Conservation (phyloP, 1,284 basidiomycete species). For the Leccinum subrobustum region DNA sequence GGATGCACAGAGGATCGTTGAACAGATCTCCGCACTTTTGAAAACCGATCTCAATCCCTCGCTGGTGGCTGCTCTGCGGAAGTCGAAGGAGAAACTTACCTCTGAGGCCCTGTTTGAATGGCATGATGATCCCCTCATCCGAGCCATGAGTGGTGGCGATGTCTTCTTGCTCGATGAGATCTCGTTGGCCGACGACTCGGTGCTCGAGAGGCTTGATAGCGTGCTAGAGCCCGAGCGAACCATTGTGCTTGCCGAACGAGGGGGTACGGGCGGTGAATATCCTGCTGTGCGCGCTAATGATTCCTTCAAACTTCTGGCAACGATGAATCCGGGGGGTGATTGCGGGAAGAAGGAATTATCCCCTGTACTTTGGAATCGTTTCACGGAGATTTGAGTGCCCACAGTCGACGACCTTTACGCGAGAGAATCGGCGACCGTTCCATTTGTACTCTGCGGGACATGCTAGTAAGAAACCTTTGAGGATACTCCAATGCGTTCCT, state of each 20-base stretch:
- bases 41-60: constrained; percentile 31
- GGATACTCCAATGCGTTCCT: constrained; percentile 3
- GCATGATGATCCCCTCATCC: constrained; percentile 92
- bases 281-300: constrained; percentile 65
- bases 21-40: constrained; percentile 37
- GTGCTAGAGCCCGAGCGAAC: constrained; percentile 91
- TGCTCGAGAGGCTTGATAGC: constrained; percentile 95
- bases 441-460: constrained; percentile 82
- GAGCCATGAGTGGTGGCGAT: constrained; percentile 87
- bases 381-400: constrained; percentile 99
- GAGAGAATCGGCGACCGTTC: constrained; percentile 64
- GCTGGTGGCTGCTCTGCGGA: constrained; percentile 37
- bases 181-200: constrained; percentile 97
- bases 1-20: constrained; percentile 38
- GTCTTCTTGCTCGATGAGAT: constrained; percentile 96
- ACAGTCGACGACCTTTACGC: constrained; percentile 70
- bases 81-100: constrained; percentile 44
- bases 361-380: constrained; percentile 94
- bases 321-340: constrained; percentile 99
- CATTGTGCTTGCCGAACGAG: constrained; percentile 92
- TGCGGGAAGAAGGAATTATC: constrained; percentile 99
- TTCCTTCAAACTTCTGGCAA: constrained; percentile 90
- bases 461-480: constrained; percentile 60
- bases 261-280: constrained; percentile 72
- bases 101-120: constrained; percentile 89